Evolutionary conservation across 805 yeast genomes (phyloP).

Genomic region (Isabelozyma rhagii): DNA sequence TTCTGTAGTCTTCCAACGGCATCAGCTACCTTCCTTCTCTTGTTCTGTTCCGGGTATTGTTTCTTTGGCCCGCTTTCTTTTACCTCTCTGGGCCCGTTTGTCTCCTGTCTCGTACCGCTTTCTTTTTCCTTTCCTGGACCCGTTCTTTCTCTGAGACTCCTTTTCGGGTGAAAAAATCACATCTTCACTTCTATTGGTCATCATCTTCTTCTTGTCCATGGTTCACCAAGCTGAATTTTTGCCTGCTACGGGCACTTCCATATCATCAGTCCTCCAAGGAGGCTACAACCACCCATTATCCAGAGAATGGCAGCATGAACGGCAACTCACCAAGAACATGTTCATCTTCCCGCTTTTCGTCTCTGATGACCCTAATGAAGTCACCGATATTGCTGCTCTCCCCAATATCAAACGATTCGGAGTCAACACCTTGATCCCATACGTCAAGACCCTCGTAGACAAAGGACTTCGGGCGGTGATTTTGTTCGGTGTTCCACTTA

Average conservation of each 20-base stretch:
- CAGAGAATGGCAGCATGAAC: slow-evolving; percentile 88
- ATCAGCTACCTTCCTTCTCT: no score
- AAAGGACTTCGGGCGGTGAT: slow-evolving; percentile 87
- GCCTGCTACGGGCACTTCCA: slow-evolving; percentile 52
- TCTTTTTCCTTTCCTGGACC: no score
- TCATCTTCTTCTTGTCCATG: slow-evolving; percentile 24
- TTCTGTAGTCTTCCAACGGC: no score
- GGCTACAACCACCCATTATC: slow-evolving; percentile 90
- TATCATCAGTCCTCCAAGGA: slow-evolving; percentile 82
- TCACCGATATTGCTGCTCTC: slow-evolving; percentile 64
- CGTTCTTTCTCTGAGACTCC: neutral
- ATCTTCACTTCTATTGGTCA: neutral
- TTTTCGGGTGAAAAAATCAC: neutral
- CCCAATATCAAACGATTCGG: slow-evolving; percentile 92
- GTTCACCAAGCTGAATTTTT: slow-evolving; percentile 71
- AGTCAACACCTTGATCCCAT: slow-evolving; percentile 70
- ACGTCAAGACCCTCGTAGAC: slow-evolving; percentile 61
- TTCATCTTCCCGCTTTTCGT: slow-evolving; percentile 90
- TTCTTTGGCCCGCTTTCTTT: no score
- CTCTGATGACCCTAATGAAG: slow-evolving; percentile 79
- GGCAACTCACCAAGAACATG: slow-evolving; percentile 82
- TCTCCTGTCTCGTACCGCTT: no score
- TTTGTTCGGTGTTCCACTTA: slow-evolving; percentile 86
- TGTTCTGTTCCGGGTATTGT: no score
- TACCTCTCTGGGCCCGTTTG: no score